Evolutionary conservation across 352 stramenopile species (phyloP).

Genomic region (Pythium rishiriense): DNA sequence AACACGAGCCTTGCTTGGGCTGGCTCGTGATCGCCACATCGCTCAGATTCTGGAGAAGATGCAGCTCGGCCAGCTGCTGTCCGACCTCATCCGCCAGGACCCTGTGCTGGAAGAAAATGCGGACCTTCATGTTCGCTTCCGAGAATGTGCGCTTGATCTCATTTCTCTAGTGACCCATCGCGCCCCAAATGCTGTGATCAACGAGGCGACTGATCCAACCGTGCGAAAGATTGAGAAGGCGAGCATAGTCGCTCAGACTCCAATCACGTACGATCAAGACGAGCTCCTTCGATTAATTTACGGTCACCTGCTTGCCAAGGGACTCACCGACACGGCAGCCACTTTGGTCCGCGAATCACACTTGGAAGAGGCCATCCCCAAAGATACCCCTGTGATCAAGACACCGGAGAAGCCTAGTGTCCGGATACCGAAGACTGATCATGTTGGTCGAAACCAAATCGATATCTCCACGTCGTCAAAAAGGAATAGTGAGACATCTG

Average conservation of each 20-base stretch:
- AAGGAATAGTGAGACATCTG: background rate
- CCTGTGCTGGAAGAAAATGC: constrained; percentile 85
- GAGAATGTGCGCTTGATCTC: constrained; percentile 83
- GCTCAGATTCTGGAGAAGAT: constrained; percentile 91
- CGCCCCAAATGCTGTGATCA: constrained; percentile 80
- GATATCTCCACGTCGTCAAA: constrained; percentile 10
- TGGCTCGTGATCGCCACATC: constrained; percentile 87
- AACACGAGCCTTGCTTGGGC: constrained; percentile 75
- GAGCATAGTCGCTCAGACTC: constrained; percentile 86
- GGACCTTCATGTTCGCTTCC: constrained; percentile 85
- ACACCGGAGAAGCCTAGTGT: constrained; percentile 17
- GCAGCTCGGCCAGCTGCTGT: constrained; percentile 83
- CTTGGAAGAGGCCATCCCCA: background rate
- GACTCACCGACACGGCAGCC: constrained; percentile 56
- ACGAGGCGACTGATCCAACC: constrained; percentile 85
- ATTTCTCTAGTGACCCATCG: constrained; percentile 87
- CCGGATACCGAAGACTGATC: background rate
- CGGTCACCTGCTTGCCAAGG: constrained; percentile 79
- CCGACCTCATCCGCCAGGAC: constrained; percentile 84
- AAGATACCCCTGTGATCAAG: background rate
- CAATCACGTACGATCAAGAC: constrained; percentile 83
- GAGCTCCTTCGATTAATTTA: constrained; percentile 84
- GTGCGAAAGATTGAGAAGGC: constrained; percentile 89
- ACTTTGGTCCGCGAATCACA: constrained; percentile 12
- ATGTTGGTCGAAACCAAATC: background rate